Evolutionary conservation across 106 monocot genomes (phyloP), one percentile per base, ranked within the genome.

Genomic region (Dactylorhiza incarnata): DNA sequence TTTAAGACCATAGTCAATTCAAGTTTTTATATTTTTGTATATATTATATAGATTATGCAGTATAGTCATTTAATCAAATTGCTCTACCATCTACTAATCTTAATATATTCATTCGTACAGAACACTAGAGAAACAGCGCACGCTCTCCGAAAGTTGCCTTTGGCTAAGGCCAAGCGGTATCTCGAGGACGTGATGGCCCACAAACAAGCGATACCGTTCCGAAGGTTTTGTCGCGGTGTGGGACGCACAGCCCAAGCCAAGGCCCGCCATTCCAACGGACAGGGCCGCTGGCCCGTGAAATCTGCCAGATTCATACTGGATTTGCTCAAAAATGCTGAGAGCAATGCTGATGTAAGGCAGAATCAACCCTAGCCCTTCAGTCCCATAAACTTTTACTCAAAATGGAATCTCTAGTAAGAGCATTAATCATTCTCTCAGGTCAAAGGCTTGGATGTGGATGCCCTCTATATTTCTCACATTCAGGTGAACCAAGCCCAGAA

Each of bases 191-290:
- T 91, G n/a, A 88, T 92, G 44, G 92, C 83, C 55, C 95, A 95
- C 76, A 95, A 95, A 83, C 95, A 95, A 68, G 95, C 95, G 6
- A 95, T 95, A 14, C 95, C 95, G 12, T 95, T 95, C 78, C 75
- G 89, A 20, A 89, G 95, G 71, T 95, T 81, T 54, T 95, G 95
- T 56, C 5, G 95, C 9, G 95, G 95, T 70, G 95, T 92, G 5
- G 95, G 95, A 0, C 91, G 92, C 45, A 92, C 95, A 7, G 95
- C 89, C 48, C 95, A 95, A 71, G 95, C 87, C 9, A 95, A 95
- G 76, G 65, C 72, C 11, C 89, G 91, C 37, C 95, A 92, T 13
- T 82, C 95, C n/a, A 95, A 92, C 79, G 95, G 95, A 1, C 95
- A 95, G 78, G 95, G 91, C 6, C 91, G 87, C 24, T 88, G 87